phyloP scores from a whole-genome alignment of 495 filamentous ascomycete genomes.

The Aspergillus nidulans region DNA sequence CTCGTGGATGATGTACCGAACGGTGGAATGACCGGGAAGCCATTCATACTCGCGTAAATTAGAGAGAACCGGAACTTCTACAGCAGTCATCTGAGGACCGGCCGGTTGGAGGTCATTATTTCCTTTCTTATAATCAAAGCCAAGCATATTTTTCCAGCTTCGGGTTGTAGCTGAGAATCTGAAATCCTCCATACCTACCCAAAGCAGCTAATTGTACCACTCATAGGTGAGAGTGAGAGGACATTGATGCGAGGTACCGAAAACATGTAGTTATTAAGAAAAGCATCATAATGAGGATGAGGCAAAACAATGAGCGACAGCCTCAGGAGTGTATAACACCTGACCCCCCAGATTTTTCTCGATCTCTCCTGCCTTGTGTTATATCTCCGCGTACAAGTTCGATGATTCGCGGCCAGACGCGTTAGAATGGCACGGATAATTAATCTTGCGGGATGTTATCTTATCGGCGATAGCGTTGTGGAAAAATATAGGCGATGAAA shows the following conservation, averaged over 20 bases:
- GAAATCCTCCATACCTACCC: background rate
- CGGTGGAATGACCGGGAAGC: constrained; percentile 42
- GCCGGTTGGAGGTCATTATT: background rate
- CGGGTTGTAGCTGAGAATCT: background rate
- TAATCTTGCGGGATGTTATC: constrained; percentile 14
- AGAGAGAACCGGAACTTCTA: constrained; percentile 37
- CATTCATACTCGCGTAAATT: constrained; percentile 45
- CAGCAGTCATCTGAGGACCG: constrained; percentile 7
- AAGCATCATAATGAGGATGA: background rate
- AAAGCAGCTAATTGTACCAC: background rate
- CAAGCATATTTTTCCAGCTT: background rate
- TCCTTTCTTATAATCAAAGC: background rate
- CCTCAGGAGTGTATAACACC: background rate
- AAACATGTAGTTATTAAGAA: background rate
- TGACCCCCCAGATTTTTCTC: too few species aligned
- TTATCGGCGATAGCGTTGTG: constrained; percentile 18
- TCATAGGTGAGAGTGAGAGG: background rate
- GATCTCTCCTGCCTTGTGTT: background rate
- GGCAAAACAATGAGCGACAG: constrained; percentile 3
- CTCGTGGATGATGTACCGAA: constrained; percentile 34
- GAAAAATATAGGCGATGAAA: background rate
- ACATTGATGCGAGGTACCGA: background rate
- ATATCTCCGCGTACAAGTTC: constrained; percentile 9
- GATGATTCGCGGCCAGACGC: background rate
- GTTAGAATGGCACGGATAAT: constrained; percentile 4